phyloP scores from a whole-genome alignment of 1,139 yeast genomes.

The Lodderomyces elongisporus region DNA sequence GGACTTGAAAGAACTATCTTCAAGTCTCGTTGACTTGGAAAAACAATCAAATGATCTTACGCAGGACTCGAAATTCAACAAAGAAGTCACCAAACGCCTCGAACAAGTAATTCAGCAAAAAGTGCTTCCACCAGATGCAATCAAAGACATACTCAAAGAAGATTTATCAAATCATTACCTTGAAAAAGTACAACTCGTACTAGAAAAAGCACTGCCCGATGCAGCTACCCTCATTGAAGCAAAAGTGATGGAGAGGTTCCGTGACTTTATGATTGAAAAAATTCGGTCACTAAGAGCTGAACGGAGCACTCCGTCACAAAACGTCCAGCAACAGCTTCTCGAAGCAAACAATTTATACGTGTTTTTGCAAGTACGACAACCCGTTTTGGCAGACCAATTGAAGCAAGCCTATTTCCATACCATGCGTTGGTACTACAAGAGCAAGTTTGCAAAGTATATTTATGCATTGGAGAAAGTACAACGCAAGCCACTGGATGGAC shows the following conservation, averaged over 20 bases:
- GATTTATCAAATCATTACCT: conserved; percentile 50
- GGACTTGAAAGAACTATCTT: conserved; percentile 55
- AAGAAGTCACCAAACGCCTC: conserved; percentile 51
- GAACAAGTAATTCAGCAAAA: conserved; percentile 71
- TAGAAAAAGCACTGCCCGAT: conserved; percentile 25
- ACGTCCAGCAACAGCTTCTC: conserved; percentile 63
- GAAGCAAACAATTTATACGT: conserved; percentile 54
- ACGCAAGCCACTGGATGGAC: conserved; percentile 47
- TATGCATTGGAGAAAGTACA: conserved; percentile 67
- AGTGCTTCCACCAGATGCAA: conserved; percentile 66
- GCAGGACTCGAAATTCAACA: conserved; percentile 43
- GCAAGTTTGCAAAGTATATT: conserved; percentile 73
- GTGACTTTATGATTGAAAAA: conserved; percentile 61
- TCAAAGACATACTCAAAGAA: conserved; percentile 43
- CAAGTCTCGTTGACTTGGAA: conserved; percentile 56
- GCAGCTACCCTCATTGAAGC: conserved; percentile 46
- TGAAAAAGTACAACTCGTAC: conserved; percentile 49
- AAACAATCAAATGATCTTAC: conserved; percentile 39
- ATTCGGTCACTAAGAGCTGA: conserved; percentile 58
- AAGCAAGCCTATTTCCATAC: conserved; percentile 79
- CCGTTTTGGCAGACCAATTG: conserved; percentile 69
- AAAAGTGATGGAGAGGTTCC: conserved; percentile 55
- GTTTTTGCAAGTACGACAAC: conserved; percentile 53
- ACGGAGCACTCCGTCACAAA: conserved; percentile 53
- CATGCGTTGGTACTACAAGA: conserved; percentile 87